Evolutionary conservation across 805 yeast species (phyloP), one percentile per base, ranked within the genome.

Genomic region (Wickerhamomyces strasburgensis): DNA sequence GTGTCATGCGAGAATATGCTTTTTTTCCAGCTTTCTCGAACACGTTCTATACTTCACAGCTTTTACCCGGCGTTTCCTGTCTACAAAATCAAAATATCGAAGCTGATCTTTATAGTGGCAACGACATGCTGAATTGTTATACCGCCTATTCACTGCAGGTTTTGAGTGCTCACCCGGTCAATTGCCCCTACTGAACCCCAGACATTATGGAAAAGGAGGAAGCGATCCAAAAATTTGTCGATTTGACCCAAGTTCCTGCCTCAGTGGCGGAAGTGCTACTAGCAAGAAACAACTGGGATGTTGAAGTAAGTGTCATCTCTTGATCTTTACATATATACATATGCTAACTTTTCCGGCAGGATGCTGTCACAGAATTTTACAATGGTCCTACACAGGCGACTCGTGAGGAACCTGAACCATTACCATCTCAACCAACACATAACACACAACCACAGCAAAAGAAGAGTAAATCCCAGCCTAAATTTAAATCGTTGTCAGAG

Each of bases 401-500:
- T 21, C 25, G 36, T 27, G 35, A 29, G 13, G 19, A 28, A 29
- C 43, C 23, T 21, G 44, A 11, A 13, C 35, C 21, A 14, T 13
- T 18, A n/a, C 31, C 14, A 14, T 19, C 34, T 5, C 33, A 35
- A 29, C 38, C 21, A 13, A 18, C 34, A 28, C 33, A 31, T 28
- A 11, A 33, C 8, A 7, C 37, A 3, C 25, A 38, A 18, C 29
- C 31, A 28, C 50, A 15, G 27, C 53, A 33, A 27, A 18, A 27
- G 14, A 14, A 26, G 10, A 17, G 15, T 17, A 26, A 35, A 14
- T 44, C 44, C 9, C 47, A 49, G 27, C 44, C 61, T n/a, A 59
- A 51, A 29, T 65, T 66, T 40, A 64, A 62, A 56, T 58, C 65
- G 29, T 66, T 67, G 35, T 56, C 64, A 21, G 65, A 67, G 39